phyloP scores from a whole-genome alignment of 2,329 filamentous ascomycete species.

The Penicillium brevicompactum region DNA sequence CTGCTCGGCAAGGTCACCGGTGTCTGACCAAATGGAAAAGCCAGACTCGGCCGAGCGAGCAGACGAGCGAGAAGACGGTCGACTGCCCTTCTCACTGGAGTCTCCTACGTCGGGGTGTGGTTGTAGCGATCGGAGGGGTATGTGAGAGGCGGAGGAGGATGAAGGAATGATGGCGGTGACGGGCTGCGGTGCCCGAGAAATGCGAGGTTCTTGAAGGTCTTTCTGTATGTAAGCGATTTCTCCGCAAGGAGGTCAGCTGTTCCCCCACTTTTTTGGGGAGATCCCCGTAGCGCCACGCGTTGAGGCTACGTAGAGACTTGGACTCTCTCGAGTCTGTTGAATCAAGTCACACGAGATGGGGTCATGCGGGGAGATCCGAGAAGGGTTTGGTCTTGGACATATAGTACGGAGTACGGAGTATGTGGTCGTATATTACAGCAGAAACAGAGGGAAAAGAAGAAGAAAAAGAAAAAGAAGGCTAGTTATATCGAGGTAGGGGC shows the following conservation, averaged over 20 bases:
- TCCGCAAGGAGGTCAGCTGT: slow-evolving; percentile 8
- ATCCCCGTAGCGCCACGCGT: too few species aligned
- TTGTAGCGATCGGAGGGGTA: slow-evolving; percentile 76
- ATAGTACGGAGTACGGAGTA: too few species aligned
- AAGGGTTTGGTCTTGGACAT: too few species aligned
- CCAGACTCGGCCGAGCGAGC: slow-evolving; percentile 61
- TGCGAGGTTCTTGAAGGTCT: slow-evolving; percentile 4
- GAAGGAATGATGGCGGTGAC: slow-evolving; percentile 83
- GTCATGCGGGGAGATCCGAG: too few species aligned
- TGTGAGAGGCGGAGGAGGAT: slow-evolving; percentile 67
- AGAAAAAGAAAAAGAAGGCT: too few species aligned
- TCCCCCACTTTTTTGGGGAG: background rate
- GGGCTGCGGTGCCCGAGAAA: slow-evolving; percentile 65
- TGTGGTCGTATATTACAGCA: too few species aligned
- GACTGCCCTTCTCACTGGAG: slow-evolving; percentile 52
- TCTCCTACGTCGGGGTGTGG: slow-evolving; percentile 38
- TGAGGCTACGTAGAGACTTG: slow-evolving; percentile 5
- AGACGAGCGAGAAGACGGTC: slow-evolving; percentile 55
- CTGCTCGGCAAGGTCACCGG: slow-evolving; percentile 92
- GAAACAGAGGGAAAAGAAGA: too few species aligned
- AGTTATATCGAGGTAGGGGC: too few species aligned
- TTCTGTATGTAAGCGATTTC: background rate
- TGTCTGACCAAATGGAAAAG: slow-evolving; percentile 88
- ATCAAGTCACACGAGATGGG: too few species aligned
- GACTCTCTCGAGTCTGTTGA: background rate